Evolutionary conservation across 768 basidiomycete genomes (phyloP), one percentile per base, ranked within the genome.

Genomic region (Lactarius hatsudake): DNA sequence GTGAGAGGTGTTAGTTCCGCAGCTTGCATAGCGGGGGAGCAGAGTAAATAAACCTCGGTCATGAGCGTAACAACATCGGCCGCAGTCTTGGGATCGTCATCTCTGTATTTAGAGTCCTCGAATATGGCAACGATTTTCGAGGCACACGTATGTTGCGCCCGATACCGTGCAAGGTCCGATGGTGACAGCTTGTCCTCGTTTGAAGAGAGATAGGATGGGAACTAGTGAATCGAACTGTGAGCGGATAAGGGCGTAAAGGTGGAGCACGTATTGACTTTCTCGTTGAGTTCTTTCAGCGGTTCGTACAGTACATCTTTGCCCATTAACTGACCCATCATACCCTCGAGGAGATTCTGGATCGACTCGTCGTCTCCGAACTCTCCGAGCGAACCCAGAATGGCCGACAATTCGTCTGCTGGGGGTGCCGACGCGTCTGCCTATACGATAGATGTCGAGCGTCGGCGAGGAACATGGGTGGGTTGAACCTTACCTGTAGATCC

Each of bases 291-390:
- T 71, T 90, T 91, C 65, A 96, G 74, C 0, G 94, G 94, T 55
- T 94, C 92, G 70, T 94, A 89, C n/a, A 96, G 77, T 3, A 94
- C 80, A 0, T 93, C 90, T 73, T 92, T 90, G 78, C 83, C 85
- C 87, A 93, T 87, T 30, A 94, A 80, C 75, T 89, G 85, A 26
- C 82, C 78, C 91, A 94, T 92, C 85, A 96, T 90, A 30, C 75
- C 83, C 74, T 95, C 92, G 10, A 96, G 80, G 67, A 94, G 78
- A 0, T 81, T 84, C 53, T 88, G 83, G 15, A 94, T 73, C 30
- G 87, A 84, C 0, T 81, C 80, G 15, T 75, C 77, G 2, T 77
- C 79, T 72, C 81, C 4, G 75, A 76, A 9, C 72, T 77, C 77
- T 40, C 78, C 75, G 10, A 90, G 71, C 23, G 83, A 79, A 20